Base-by-base conservation (phyloP, 495 filamentous ascomycete genomes). In the Lasiosphaeris hirsuta region DNA sequence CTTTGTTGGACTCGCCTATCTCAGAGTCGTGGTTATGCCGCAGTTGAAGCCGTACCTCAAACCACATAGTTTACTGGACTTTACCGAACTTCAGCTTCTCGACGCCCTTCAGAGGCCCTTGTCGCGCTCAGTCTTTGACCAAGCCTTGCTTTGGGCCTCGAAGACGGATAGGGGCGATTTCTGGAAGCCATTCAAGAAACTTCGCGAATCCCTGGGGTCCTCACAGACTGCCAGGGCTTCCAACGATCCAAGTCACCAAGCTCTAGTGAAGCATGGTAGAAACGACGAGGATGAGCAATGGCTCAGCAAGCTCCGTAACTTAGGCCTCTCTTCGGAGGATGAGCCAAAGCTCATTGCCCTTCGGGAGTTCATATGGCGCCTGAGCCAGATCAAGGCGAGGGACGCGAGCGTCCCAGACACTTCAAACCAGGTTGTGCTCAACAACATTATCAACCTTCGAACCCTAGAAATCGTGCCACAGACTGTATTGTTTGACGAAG, bases 221-320 rank as follows among this genome's bases (percentile, higher is more conserved):
- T 76, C 55, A 69, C 73, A 62, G 7, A 62, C 58, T 6, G 64
- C 61, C 30, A 64, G 69, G 52, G 62, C 60, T 10, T 55, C 62
- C 41, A 62, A 62, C 13, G 76, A 68, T 51, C 47, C 58, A 13
- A 65, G 69, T 51, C 61, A 66, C 39, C 65, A 71, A 34, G 61
- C 69, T 13, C 57, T 76, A 0, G 73, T 68, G 48, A 83, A 77
- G 65, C 63, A 84, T 1, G 60, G 78, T 0, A 91, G 83, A 65
- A 96, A 93, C 63, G 92, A 96, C n/a, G 93, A 97, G 68, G 95
- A 99, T 69, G 91, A 97, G 54, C 85, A 92, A 64, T 99, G 95
- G 95, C 76, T 99, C n/a, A 75, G 75, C 15, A 84, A 88, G 49
- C 72, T 99, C 34, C 82, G 90, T 34, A 92, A 89, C 58, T 81